These are phyloP conservation scores for Globisporangium okanoganense DNA, from an alignment of 352 stramenopile species.

Conservation along the genomic window DNA sequence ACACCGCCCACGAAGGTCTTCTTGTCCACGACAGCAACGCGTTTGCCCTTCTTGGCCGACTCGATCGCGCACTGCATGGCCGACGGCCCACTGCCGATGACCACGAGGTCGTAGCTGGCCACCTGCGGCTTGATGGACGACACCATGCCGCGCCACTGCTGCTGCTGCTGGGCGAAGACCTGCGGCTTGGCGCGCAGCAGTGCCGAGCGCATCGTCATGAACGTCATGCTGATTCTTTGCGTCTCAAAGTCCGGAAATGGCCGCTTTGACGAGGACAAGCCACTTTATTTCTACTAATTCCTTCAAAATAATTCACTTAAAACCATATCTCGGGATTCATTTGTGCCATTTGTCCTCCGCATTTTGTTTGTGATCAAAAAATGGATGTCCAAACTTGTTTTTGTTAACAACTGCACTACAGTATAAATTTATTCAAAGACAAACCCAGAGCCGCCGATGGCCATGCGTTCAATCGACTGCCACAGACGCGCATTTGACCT, in stretches of 20 bases:
- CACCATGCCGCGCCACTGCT: conserved; percentile 12
- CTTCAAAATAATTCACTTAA: too few relatives aligned
- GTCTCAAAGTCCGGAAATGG: background rate
- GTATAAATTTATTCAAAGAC: too few relatives aligned
- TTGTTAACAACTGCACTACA: too few relatives aligned
- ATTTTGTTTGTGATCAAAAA: too few relatives aligned
- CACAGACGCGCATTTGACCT: too few relatives aligned
- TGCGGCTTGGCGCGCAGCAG: conserved; percentile 7
- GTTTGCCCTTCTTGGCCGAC: conserved; percentile 76
- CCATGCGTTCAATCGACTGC: too few relatives aligned
- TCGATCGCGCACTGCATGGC: conserved; percentile 87
- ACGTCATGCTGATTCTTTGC: background rate
- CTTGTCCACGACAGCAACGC: conserved; percentile 79
- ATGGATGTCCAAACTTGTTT: too few relatives aligned
- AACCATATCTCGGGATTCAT: too few relatives aligned
- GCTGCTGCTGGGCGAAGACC: background rate
- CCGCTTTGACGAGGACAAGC: conserved; percentile 5
- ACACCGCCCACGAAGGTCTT: conserved; percentile 55
- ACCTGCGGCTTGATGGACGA: conserved; percentile 33
- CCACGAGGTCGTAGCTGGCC: conserved; percentile 77
- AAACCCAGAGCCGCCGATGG: too few relatives aligned
- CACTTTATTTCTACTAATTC: too few relatives aligned
- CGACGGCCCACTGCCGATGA: conserved; percentile 83
- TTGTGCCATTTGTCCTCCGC: too few relatives aligned
- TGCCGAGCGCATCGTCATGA: conserved; percentile 5